These are phyloP conservation scores for Ceratocystis eucalypticola DNA, from an alignment of 2,329 filamentous ascomycete species.

Conservation along the genomic window DNA sequence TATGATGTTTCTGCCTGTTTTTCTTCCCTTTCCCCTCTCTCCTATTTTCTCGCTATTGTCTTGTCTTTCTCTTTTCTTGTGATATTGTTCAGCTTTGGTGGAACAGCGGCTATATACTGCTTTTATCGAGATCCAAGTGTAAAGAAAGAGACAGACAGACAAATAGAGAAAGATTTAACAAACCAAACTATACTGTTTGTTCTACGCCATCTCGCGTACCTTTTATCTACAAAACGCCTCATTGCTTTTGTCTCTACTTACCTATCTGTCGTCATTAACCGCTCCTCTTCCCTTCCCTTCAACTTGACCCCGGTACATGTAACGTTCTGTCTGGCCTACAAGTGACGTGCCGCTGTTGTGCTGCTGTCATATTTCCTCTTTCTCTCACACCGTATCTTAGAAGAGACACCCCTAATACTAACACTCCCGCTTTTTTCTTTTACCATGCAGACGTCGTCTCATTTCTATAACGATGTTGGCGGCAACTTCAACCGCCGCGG, in stretches of 20 bases:
- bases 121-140: not conserved
- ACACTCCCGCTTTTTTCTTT: constrained; percentile 20
- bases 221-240: not conserved
- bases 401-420: constrained; percentile 16
- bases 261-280: too few species aligned
- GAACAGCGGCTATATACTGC: not conserved
- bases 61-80: not conserved
- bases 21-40: not conserved
- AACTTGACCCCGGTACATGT: not conserved
- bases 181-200: too few species aligned
- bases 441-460: constrained; percentile 40
- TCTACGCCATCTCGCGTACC: not conserved
- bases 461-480: constrained; percentile 41
- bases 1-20: constrained; percentile 14
- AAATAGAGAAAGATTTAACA: too few species aligned
- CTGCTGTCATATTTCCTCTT: not conserved
- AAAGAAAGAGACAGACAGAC: too few species aligned
- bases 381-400: not conserved
- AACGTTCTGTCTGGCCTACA: not conserved
- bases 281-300: not conserved
- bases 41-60: not conserved
- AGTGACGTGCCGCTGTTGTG: not conserved
- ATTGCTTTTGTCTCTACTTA: not conserved
- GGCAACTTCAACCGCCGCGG: constrained; percentile 39
- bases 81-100: not conserved